These are phyloP conservation scores for Pyropia haitanensis DNA, from an alignment of 23 red algal species.

Conservation along the genomic window DNA sequence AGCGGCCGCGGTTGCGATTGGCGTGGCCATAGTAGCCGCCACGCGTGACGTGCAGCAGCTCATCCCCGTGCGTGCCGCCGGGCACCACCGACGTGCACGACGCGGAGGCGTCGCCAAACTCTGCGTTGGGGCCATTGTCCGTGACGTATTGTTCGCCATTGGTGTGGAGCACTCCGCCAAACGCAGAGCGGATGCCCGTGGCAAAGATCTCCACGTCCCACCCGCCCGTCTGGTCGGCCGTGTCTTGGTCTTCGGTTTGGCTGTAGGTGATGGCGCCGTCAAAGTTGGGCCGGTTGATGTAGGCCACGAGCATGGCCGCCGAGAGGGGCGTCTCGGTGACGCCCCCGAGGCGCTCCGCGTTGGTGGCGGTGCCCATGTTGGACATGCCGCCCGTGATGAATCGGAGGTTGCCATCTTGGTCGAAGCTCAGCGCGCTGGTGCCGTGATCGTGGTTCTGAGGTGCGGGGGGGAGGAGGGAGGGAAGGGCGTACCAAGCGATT, in stretches of 20 bases:
- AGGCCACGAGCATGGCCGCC: conserved; percentile 22
- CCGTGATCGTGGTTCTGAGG: conserved; percentile 44
- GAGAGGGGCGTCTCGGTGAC: conserved; percentile 43
- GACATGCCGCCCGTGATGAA: conserved; percentile 35
- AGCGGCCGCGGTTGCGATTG: conserved; percentile 47
- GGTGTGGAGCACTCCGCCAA: conserved; percentile 18
- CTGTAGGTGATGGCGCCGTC: conserved; percentile 35
- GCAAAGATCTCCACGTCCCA: conserved; percentile 34
- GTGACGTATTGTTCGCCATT: conserved; percentile 39
- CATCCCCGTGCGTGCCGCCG: conserved; percentile 16
- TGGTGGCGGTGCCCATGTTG: conserved; percentile 8
- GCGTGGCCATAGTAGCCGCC: conserved; percentile 43
- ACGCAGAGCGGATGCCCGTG: conserved; percentile 38
- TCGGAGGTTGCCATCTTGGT: conserved; percentile 31
- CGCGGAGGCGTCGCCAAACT: conserved; percentile 34
- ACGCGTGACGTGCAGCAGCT: conserved; percentile 13
- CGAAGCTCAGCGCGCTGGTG: conserved; percentile 34
- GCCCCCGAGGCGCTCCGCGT: conserved; percentile 22
- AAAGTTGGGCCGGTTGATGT: conserved; percentile 28
- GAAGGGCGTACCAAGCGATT: too few species aligned
- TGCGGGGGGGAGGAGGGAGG: too few species aligned
- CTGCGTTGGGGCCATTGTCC: conserved; percentile 51
- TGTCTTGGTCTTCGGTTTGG: conserved; percentile 15
- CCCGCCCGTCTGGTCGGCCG: conserved; percentile 12
- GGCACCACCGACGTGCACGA: conserved; percentile 24